phyloP scores from a whole-genome alignment of 2,329 filamentous ascomycete species.

The Fusarium denticulatum region DNA sequence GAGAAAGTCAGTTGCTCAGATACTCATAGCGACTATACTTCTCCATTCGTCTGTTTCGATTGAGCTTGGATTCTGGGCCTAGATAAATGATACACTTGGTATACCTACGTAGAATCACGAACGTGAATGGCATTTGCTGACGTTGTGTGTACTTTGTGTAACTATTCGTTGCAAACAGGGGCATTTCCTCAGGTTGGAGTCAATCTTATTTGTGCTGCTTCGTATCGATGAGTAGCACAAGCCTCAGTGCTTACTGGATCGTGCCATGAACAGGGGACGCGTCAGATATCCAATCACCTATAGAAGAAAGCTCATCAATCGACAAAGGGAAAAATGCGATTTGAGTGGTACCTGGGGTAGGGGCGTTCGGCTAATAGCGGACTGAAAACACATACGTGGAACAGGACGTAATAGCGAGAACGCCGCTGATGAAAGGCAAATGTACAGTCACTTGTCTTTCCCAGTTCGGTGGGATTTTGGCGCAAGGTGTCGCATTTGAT shows the following conservation, averaged over 20 bases:
- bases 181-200: neutral
- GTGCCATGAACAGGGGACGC: neutral
- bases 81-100: neutral
- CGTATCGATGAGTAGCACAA: neutral
- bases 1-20: neutral
- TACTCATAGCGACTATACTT: neutral
- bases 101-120: neutral
- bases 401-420: neutral
- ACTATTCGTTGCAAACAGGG: neutral
- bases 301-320: neutral
- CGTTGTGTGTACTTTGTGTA: neutral
- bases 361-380: neutral
- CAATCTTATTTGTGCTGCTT: neutral
- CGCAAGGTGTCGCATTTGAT: neutral
- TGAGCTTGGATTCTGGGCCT: neutral
- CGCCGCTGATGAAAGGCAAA: neutral
- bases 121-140: neutral
- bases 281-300: neutral
- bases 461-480: neutral
- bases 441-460: neutral
- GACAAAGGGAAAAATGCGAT: neutral
- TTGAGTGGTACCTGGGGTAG: neutral
- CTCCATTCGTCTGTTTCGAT: neutral
- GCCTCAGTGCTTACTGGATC: neutral
- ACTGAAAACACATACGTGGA: neutral